Percentiles rank a stretch among this genome's conserved stretches.
Evolutionary conservation across 2,329 filamentous ascomycete species (phyloP).

Genomic region (Trichoderma guizhouense): DNA sequence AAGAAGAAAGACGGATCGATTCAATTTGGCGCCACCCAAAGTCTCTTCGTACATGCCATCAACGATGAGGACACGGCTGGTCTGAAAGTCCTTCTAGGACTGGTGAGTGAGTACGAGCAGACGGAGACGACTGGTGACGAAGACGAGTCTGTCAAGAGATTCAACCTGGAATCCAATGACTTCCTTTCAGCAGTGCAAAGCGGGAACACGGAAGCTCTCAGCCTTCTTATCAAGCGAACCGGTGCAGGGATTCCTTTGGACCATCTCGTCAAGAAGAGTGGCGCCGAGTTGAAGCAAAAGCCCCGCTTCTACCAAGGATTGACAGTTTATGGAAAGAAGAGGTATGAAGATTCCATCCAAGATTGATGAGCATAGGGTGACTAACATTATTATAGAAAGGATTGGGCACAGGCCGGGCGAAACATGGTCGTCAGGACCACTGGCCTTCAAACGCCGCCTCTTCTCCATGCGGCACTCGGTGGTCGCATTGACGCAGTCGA

Average conservation of each 20-base stretch:
- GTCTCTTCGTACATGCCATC: constrained; percentile 46
- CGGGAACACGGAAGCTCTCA: constrained; percentile 56
- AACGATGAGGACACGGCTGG: constrained; percentile 50
- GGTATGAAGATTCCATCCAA: constrained; percentile 29
- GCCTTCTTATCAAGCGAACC: constrained; percentile 60
- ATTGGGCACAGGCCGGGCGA: constrained; percentile 68
- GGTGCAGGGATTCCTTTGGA: constrained; percentile 69
- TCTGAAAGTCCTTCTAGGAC: constrained; percentile 56
- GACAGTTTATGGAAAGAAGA: constrained; percentile 71
- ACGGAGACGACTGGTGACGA: constrained; percentile 36
- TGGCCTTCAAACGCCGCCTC: constrained; percentile 51
- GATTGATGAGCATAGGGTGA: not conserved
- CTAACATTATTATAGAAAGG: constrained; percentile 38
- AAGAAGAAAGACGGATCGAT: constrained; percentile 29
- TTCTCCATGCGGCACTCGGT: constrained; percentile 54
- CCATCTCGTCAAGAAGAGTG: constrained; percentile 61
- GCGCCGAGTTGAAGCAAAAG: constrained; percentile 60
- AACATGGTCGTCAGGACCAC: constrained; percentile 38
- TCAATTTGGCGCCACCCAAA: not conserved
- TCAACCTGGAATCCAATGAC: constrained; percentile 37
- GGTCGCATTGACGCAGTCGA: constrained; percentile 67
- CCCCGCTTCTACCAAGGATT: constrained; percentile 74
- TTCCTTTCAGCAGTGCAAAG: constrained; percentile 45
- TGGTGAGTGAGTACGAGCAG: constrained; percentile 44
- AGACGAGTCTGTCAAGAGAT: constrained; percentile 32